Conservation (phyloP, 306 rosid species). For the Prunus dulcis region DNA sequence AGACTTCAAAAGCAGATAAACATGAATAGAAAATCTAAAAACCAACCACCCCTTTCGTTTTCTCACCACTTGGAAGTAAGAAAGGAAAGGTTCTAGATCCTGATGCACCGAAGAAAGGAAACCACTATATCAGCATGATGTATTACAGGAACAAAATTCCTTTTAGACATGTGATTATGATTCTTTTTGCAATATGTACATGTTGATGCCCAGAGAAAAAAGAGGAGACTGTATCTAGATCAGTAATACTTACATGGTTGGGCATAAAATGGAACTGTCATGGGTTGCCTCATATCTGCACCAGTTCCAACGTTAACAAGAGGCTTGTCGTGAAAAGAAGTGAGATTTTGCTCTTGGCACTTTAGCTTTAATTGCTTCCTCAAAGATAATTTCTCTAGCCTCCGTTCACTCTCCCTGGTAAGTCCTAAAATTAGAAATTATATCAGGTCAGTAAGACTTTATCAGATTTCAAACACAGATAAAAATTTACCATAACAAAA, state of each 20-base stretch:
- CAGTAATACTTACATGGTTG: constrained; percentile 52
- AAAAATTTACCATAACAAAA: neutral
- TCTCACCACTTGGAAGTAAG: neutral
- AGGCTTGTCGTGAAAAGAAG: constrained; percentile 48
- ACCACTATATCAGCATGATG: neutral
- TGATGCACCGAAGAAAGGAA: neutral
- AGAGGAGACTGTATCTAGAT: neutral
- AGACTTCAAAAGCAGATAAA: no score
- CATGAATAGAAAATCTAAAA: neutral
- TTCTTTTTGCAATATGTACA: neutral
- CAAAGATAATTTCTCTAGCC: constrained; percentile 83
- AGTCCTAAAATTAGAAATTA: constrained; percentile 59
- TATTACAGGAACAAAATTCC: neutral
- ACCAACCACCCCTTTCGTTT: neutral
- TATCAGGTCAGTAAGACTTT: constrained; percentile 22
- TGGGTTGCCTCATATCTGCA: constrained; percentile 42
- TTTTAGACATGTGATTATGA: neutral
- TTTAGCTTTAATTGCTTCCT: constrained; percentile 90
- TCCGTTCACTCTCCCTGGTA: constrained; percentile 61
- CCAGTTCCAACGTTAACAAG: constrained; percentile 51
- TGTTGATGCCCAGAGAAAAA: neutral
- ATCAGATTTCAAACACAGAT: constrained; percentile 10
- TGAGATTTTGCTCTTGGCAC: constrained; percentile 82
- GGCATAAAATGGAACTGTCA: constrained; percentile 38
- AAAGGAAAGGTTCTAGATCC: neutral